Evolutionary conservation across 2,329 filamentous ascomycete species (phyloP).

Genomic region (Calonectria henricotiae): DNA sequence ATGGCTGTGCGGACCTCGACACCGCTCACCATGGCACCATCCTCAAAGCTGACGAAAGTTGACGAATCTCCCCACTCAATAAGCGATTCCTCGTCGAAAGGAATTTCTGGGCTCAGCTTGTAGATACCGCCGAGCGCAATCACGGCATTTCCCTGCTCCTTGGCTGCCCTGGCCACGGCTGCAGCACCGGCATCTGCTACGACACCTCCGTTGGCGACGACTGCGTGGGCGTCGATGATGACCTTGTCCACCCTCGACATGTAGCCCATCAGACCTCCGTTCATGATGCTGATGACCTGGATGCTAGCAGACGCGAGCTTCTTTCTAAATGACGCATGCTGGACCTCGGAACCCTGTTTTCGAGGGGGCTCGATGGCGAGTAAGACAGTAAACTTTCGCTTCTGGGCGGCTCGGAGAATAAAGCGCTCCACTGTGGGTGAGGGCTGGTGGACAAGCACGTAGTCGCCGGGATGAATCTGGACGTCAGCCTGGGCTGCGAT

Average conservation of each 20-base stretch:
- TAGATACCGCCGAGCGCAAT: conserved; percentile 93
- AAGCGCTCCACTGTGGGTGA: conserved; percentile 92
- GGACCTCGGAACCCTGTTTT: conserved; percentile 58
- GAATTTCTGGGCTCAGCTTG: conserved; percentile 92
- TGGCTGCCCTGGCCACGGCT: conserved; percentile 88
- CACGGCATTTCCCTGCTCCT: conserved; percentile 86
- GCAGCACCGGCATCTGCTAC: conserved; percentile 88
- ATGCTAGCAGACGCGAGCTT: conserved; percentile 85
- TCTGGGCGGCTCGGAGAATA: conserved; percentile 87
- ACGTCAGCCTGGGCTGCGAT: conserved; percentile 91
- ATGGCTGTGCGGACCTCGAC: conserved; percentile 85
- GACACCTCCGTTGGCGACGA: conserved; percentile 90
- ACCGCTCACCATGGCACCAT: conserved; percentile 84
- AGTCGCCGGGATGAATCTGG: conserved; percentile 94
- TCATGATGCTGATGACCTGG: conserved; percentile 86
- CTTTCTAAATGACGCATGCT: conserved; percentile 77
- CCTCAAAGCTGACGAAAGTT: conserved; percentile 82
- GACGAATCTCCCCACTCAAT: conserved; percentile 91
- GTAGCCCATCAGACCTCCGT: conserved; percentile 90
- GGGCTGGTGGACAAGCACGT: conserved; percentile 90
- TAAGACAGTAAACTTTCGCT: conserved; percentile 93
- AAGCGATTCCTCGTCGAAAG: conserved; percentile 85
- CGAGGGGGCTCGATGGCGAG: conserved; percentile 78
- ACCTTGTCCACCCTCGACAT: conserved; percentile 98
- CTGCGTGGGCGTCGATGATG: conserved; percentile 88